Evolutionary conservation across 371 early-diverging fungal species (phyloP).

Genomic region (Mortierella sp.): DNA sequence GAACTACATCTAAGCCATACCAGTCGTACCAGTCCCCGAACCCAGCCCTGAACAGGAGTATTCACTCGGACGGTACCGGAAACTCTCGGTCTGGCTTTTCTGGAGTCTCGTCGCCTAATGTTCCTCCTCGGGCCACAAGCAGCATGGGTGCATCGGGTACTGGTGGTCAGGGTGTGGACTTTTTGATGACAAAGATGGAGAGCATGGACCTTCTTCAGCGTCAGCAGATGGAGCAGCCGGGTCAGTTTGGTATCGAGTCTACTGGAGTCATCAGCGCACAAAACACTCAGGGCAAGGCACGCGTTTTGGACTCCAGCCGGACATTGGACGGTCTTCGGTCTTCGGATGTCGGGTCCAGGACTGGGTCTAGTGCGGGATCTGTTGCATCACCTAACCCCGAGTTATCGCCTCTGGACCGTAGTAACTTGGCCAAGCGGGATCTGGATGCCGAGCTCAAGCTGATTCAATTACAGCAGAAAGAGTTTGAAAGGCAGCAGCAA

Average conservation of each 20-base stretch:
- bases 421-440: constrained; percentile 29
- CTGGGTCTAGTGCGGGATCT: not conserved
- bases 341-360: not conserved
- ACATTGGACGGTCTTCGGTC: constrained; percentile 48
- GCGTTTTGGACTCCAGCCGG: constrained; percentile 38
- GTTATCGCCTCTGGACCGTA: constrained; percentile 17
- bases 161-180: constrained; percentile 3
- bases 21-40: constrained; percentile 16
- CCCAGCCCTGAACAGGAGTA: not conserved
- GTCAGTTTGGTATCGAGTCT: constrained; percentile 27
- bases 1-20: not conserved
- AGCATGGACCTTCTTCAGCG: constrained; percentile 40
- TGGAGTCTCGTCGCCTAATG: not conserved
- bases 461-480: constrained; percentile 44
- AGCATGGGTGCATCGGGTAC: not conserved
- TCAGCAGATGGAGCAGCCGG: constrained; percentile 49
- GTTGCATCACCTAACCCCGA: not conserved
- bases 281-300: constrained; percentile 38
- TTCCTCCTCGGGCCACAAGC: not conserved
- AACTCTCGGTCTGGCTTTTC: constrained; percentile 5
- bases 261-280: constrained; percentile 1
- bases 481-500: constrained; percentile 46
- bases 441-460: constrained; percentile 49
- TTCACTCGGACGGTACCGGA: constrained; percentile 20
- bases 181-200: constrained; percentile 12